These are phyloP conservation scores for Populus hybrid DNA, from an alignment of 441 rosid genomes.

Conservation along the genomic window DNA sequence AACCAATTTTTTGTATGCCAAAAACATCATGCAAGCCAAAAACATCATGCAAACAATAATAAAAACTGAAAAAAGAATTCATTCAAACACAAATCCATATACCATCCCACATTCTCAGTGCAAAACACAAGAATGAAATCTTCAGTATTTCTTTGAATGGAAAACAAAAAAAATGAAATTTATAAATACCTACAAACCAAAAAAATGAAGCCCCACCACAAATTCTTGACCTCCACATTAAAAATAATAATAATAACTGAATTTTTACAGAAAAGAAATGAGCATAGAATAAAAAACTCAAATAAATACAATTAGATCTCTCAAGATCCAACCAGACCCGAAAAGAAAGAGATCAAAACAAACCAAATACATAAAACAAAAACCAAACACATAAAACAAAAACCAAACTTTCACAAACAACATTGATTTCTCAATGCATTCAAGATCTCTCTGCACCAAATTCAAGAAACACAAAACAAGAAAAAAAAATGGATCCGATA, in stretches of 20 bases:
- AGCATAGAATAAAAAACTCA: not conserved
- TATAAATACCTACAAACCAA: not conserved
- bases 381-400: not conserved
- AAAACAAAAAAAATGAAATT: not conserved
- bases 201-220: not conserved
- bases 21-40: not conserved
- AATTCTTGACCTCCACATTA: not conserved
- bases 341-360: not conserved
- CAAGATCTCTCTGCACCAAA: not conserved
- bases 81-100: not conserved
- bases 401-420: not conserved
- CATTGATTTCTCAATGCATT: not conserved
- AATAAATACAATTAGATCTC: slow-evolving; percentile 10
- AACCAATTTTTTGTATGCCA: no score
- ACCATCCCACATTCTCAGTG: not conserved
- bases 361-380: not conserved
- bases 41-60: not conserved
- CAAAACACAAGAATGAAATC: not conserved
- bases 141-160: not conserved
- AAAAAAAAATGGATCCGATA: not conserved
- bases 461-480: not conserved
- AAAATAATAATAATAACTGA: no score
- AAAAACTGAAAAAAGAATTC: not conserved
- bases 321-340: not conserved
- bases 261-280: not conserved